Evolutionary conservation across 768 basidiomycete species (phyloP).

Genomic region (Filobasidium floriforme): DNA sequence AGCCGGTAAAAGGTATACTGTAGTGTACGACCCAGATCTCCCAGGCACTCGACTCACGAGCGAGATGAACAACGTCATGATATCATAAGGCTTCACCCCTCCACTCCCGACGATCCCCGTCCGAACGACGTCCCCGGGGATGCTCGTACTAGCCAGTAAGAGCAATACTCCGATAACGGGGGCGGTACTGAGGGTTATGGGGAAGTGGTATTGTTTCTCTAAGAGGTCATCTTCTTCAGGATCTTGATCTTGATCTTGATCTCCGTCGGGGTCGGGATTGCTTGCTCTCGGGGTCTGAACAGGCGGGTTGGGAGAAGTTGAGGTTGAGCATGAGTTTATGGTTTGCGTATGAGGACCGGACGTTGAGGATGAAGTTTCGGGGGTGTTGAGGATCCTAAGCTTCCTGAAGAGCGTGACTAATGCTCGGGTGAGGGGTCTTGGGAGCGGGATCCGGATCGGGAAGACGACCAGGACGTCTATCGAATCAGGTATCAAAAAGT

Average conservation of each 20-base stretch:
- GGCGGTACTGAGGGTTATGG: constrained; percentile 42
- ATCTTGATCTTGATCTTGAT: too few relatives aligned
- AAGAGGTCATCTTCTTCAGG: constrained; percentile 18
- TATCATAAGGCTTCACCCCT: constrained; percentile 81
- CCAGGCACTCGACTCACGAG: constrained; percentile 48
- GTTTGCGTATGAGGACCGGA: not conserved
- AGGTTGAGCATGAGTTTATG: too few relatives aligned
- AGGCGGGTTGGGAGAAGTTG: not conserved
- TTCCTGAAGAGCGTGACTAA: constrained; percentile 12
- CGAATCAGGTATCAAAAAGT: too few relatives aligned
- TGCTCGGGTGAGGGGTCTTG: not conserved
- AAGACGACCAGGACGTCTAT: constrained; percentile 45
- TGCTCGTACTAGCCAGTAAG: constrained; percentile 46
- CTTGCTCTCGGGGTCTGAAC: too few relatives aligned
- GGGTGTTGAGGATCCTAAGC: constrained; percentile 15
- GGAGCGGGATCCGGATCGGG: constrained; percentile 41
- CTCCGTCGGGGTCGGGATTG: too few relatives aligned
- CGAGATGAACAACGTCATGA: constrained; percentile 84
- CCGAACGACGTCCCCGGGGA: constrained; percentile 52
- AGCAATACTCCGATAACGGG: constrained; percentile 49
- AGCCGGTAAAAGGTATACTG: too few relatives aligned
- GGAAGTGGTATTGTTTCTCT: constrained; percentile 23
- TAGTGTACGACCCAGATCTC: too few relatives aligned
- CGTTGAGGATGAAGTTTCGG: not conserved
- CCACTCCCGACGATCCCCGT: constrained; percentile 72